phyloP scores from a whole-genome alignment of 495 filamentous ascomycete species.

The Penicillium verhagenii region DNA sequence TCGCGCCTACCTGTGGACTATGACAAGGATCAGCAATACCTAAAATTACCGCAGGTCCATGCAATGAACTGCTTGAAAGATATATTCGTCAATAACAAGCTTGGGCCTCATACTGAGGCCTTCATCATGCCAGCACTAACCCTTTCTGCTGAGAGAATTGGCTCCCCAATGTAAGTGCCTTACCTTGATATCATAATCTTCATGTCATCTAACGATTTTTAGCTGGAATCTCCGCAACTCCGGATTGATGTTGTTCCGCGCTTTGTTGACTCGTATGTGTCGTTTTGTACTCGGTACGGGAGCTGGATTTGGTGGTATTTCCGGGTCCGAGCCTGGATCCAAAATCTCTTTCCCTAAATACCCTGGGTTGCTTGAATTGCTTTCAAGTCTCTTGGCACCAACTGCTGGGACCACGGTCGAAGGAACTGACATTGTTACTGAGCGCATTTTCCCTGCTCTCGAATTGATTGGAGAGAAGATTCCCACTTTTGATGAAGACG shows the following conservation, averaged over 20 bases:
- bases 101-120: constrained; percentile 60
- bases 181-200: not conserved
- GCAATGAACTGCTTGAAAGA: constrained; percentile 89
- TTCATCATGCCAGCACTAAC: constrained; percentile 71
- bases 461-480: constrained; percentile 68
- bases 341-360: constrained; percentile 61
- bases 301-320: constrained; percentile 41
- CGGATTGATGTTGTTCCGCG: constrained; percentile 82
- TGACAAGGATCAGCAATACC: constrained; percentile 40
- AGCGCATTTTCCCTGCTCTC: constrained; percentile 83
- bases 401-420: constrained; percentile 34
- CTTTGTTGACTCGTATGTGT: constrained; percentile 70
- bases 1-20: constrained; percentile 54
- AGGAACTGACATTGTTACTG: constrained; percentile 50
- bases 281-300: constrained; percentile 28
- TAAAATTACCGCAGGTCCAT: constrained; percentile 85
- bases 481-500: constrained; percentile 34
- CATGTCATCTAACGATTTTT: constrained; percentile 11
- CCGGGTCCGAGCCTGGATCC: constrained; percentile 42
- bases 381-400: constrained; percentile 63
- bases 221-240: constrained; percentile 95
- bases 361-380: constrained; percentile 63
- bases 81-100: constrained; percentile 74
- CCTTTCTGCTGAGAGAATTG: constrained; percentile 71
- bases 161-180: constrained; percentile 52